Conservation (phyloP, 768 basidiomycete genomes). For the Tricholoma sp. region DNA sequence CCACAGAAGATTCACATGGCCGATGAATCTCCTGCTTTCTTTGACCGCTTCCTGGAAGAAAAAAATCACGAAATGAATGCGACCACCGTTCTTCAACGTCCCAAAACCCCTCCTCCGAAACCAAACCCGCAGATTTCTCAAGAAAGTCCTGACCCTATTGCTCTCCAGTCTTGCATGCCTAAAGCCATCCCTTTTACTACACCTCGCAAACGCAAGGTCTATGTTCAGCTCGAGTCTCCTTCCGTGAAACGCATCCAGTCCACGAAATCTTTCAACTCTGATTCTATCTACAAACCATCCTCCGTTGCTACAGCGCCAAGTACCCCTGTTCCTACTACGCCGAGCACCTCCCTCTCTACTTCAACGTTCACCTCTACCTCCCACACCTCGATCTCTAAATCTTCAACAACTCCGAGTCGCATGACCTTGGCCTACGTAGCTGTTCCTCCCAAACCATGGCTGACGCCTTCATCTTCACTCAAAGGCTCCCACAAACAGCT, state of each 20-base stretch:
- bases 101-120: constrained; percentile 18
- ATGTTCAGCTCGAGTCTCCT: constrained; percentile 56
- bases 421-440: constrained; percentile 41
- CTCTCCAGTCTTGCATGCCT: constrained; percentile 26
- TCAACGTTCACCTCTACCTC: constrained; percentile 9
- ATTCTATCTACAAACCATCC: constrained; percentile 18
- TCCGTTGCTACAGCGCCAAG: constrained; percentile 25
- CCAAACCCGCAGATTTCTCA: constrained; percentile 18
- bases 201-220: constrained; percentile 68
- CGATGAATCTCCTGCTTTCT: constrained; percentile 59
- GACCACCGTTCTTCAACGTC: constrained; percentile 13
- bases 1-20: constrained; percentile 36
- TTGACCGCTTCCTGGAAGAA: constrained; percentile 59
- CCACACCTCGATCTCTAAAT: not conserved
- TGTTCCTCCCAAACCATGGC: constrained; percentile 40
- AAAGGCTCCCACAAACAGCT: constrained; percentile 19
- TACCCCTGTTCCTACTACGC: constrained; percentile 12
- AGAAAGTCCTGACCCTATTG: constrained; percentile 57
- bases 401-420: constrained; percentile 25
- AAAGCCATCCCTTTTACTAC: constrained; percentile 30
- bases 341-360: constrained; percentile 14
- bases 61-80: constrained; percentile 41
- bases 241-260: constrained; percentile 53
- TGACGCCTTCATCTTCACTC: constrained; percentile 37
- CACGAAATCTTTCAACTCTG: constrained; percentile 21